Evolutionary conservation across 2,329 filamentous ascomycete species (phyloP).

Genomic region (Samsoniella hepiali): DNA sequence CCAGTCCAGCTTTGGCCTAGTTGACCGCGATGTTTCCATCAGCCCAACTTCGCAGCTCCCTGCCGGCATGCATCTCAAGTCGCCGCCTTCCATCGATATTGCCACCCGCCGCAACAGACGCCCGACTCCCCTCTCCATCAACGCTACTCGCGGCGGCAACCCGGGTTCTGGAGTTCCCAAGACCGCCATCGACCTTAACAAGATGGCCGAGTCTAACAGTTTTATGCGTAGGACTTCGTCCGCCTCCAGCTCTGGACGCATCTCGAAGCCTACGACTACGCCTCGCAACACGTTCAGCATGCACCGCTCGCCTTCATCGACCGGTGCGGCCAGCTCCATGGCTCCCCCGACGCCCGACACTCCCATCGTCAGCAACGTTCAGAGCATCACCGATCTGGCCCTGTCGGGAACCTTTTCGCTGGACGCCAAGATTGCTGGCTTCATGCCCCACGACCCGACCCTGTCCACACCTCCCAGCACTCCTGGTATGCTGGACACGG

Average conservation of each 20-base stretch:
- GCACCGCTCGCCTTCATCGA: conserved; percentile 41
- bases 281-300: conserved; percentile 41
- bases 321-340: conserved; percentile 37
- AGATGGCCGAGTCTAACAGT: conserved; percentile 43
- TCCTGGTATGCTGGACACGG: conserved; percentile 44
- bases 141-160: conserved; percentile 40
- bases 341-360: conserved; percentile 51
- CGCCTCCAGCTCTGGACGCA: conserved; percentile 40
- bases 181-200: conserved; percentile 46
- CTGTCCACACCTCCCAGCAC: conserved; percentile 54
- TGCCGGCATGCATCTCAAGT: conserved; percentile 39
- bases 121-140: conserved; percentile 45
- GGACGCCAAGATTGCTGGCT: conserved; percentile 30
- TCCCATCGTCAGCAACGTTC: conserved; percentile 39
- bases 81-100: conserved; percentile 51
- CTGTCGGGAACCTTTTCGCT: conserved; percentile 34
- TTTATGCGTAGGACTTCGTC: conserved; percentile 55
- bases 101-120: conserved; percentile 49
- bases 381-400: conserved; percentile 38
- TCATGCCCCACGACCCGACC: conserved; percentile 40
- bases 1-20: conserved; percentile 19
- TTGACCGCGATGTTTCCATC: conserved; percentile 11
- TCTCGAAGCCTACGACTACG: conserved; percentile 31
- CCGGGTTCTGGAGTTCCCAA: conserved; percentile 41
- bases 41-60: conserved; percentile 16